phyloP scores from a whole-genome alignment of 805 yeast species.

The Jamesozyma lodderae region DNA sequence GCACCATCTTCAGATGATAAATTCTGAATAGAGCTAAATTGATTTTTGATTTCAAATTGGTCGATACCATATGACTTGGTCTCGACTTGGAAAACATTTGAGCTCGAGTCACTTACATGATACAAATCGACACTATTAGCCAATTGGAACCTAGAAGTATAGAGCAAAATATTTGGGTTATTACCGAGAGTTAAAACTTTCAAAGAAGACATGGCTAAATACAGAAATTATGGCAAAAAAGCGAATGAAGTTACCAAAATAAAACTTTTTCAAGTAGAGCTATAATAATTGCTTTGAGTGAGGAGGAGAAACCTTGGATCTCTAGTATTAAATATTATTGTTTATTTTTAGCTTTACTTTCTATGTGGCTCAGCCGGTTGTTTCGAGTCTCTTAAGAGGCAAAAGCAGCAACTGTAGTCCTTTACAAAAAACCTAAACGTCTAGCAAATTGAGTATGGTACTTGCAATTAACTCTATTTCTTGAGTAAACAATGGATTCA shows the following conservation, averaged over 20 bases:
- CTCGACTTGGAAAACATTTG: constrained; percentile 18
- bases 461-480: too few relatives aligned
- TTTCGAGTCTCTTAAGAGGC: too few relatives aligned
- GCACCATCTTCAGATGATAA: constrained; percentile 8
- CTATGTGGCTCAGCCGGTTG: too few relatives aligned
- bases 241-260: neutral
- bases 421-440: too few relatives aligned
- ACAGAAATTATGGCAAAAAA: neutral
- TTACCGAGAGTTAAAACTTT: constrained; percentile 26
- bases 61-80: constrained; percentile 24
- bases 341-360: too few relatives aligned
- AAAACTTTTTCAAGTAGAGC: neutral
- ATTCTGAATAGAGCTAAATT: constrained; percentile 21
- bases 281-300: too few relatives aligned
- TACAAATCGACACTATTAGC: constrained; percentile 30
- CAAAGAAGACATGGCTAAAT: constrained; percentile 14
- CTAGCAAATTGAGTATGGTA: too few relatives aligned
- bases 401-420: too few relatives aligned
- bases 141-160: constrained; percentile 27
- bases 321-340: too few relatives aligned
- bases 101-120: constrained; percentile 24
- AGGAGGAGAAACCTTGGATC: too few relatives aligned
- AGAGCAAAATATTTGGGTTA: constrained; percentile 25
- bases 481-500: too few relatives aligned
- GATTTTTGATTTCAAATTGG: constrained; percentile 16